Evolutionary conservation across 768 basidiomycete genomes (phyloP).

Genomic region (Leucocoprinus sp.): DNA sequence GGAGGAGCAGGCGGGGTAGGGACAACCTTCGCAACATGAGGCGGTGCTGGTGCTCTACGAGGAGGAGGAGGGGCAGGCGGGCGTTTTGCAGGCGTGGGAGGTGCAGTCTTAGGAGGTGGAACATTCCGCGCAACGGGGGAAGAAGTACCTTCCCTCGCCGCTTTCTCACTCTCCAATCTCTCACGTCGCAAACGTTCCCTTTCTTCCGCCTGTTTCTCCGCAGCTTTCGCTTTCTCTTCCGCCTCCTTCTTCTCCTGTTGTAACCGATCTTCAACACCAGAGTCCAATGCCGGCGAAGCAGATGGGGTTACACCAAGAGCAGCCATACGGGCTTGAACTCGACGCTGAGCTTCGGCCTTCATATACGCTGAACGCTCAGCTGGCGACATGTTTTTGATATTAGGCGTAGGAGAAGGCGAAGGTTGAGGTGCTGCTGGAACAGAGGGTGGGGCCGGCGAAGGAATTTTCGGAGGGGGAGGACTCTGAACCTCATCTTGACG

Average conservation of each 20-base stretch:
- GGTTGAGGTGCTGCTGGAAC: slow-evolving; percentile 36
- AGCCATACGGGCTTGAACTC: slow-evolving; percentile 78
- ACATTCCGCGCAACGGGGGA: too few species aligned
- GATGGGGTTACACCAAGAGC: slow-evolving; percentile 65
- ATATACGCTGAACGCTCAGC: slow-evolving; percentile 77
- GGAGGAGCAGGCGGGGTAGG: slow-evolving; percentile 37
- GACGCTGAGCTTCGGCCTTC: slow-evolving; percentile 70
- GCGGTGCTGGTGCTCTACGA: slow-evolving; percentile 28
- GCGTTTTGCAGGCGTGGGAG: slow-evolving; percentile 3
- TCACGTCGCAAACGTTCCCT: slow-evolving; percentile 66
- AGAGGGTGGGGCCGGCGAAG: slow-evolving; percentile 47
- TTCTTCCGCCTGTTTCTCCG: slow-evolving; percentile 76
- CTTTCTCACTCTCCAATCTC: slow-evolving; percentile 69
- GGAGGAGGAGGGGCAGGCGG: slow-evolving; percentile 19
- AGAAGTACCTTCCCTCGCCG: slow-evolving; percentile 46
- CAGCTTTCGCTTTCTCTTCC: slow-evolving; percentile 70
- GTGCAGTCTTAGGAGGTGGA: slow-evolving; percentile 21
- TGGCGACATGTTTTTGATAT: slow-evolving; percentile 71
- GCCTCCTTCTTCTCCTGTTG: slow-evolving; percentile 86
- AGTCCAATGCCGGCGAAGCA: slow-evolving; percentile 49
- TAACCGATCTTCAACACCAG: slow-evolving; percentile 76
- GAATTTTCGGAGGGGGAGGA: slow-evolving; percentile 40
- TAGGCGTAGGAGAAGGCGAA: slow-evolving; percentile 49
- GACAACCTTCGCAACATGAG: too few species aligned
- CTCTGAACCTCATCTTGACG: slow-evolving; percentile 23